Evolutionary conservation across 192 early-diverging fungal species (phyloP).

Genomic region (Rhizophagus clarus): DNA sequence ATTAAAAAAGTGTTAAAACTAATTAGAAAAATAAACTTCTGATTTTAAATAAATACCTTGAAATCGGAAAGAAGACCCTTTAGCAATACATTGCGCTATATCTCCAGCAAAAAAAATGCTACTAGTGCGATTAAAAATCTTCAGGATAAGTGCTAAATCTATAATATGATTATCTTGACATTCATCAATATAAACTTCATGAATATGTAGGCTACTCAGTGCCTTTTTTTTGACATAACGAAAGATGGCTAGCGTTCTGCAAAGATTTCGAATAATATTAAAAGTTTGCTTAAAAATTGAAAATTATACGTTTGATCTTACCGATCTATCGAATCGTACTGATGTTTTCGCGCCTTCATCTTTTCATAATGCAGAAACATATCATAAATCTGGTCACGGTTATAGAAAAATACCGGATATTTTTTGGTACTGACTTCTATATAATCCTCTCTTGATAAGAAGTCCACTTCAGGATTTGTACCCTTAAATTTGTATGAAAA

Average conservation of each 20-base stretch:
- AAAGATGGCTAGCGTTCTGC: slow-evolving; percentile 17
- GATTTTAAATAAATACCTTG: not conserved
- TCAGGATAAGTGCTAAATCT: slow-evolving; percentile 16
- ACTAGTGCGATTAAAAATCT: not conserved
- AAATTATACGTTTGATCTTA: not conserved
- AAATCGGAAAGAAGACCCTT: slow-evolving; percentile 23
- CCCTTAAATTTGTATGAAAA: not conserved
- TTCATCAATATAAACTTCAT: slow-evolving; percentile 32
- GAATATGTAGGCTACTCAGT: slow-evolving; percentile 6
- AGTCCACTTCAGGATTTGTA: not conserved
- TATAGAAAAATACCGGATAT: not conserved
- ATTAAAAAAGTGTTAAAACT: not conserved
- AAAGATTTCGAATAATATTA: not conserved
- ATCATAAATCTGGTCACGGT: slow-evolving; percentile 25
- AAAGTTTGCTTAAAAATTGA: not conserved
- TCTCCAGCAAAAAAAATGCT: slow-evolving; percentile 23
- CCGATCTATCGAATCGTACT: slow-evolving; percentile 11
- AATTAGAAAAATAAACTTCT: not conserved
- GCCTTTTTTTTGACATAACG: slow-evolving; percentile 4
- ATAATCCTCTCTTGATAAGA: slow-evolving; percentile 25
- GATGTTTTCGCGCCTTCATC: not conserved
- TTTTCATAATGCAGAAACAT: slow-evolving; percentile 24
- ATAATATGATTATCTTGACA: slow-evolving; percentile 26
- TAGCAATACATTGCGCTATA: slow-evolving; percentile 26
- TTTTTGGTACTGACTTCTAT: not conserved